Evolutionary conservation across 495 filamentous ascomycete genomes (phyloP).

Genomic region (Pyrenula aspistea): DNA sequence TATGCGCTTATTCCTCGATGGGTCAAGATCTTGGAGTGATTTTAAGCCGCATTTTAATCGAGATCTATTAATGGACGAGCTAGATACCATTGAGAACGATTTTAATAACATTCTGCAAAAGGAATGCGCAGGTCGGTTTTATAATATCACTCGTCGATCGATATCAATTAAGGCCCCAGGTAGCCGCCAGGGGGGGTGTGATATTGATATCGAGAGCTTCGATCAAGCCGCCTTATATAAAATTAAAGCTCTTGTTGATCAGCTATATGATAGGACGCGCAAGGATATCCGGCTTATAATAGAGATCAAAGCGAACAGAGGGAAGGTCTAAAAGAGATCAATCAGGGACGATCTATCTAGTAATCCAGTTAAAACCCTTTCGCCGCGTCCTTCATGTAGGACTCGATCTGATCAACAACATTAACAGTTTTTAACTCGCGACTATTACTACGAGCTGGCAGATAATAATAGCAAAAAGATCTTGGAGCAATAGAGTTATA

Average conservation of each 20-base stretch:
- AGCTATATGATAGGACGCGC: background rate
- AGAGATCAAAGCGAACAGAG: too few relatives aligned
- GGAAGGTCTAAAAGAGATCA: too few relatives aligned
- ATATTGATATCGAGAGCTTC: background rate
- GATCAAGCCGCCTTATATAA: background rate
- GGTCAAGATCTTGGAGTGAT: too few relatives aligned
- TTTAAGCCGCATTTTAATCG: too few relatives aligned
- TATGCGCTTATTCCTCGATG: too few relatives aligned
- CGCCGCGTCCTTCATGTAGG: background rate
- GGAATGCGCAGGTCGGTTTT: too few relatives aligned
- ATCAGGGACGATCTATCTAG: background rate
- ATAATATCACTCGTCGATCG: too few relatives aligned
- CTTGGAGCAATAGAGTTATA: background rate
- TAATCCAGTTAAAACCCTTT: background rate
- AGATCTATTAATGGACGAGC: too few relatives aligned
- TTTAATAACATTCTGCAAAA: too few relatives aligned
- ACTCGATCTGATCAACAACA: background rate
- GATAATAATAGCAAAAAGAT: background rate
- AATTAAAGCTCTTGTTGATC: background rate
- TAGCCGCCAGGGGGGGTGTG: too few relatives aligned
- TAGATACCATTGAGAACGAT: too few relatives aligned
- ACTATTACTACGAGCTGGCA: background rate
- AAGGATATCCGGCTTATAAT: background rate
- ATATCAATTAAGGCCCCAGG: too few relatives aligned
- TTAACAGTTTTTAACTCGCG: background rate